Evolutionary conservation across 1,139 yeast species (phyloP), one percentile per base, ranked within the genome.

Genomic region (Geotrichum klebahnii): DNA sequence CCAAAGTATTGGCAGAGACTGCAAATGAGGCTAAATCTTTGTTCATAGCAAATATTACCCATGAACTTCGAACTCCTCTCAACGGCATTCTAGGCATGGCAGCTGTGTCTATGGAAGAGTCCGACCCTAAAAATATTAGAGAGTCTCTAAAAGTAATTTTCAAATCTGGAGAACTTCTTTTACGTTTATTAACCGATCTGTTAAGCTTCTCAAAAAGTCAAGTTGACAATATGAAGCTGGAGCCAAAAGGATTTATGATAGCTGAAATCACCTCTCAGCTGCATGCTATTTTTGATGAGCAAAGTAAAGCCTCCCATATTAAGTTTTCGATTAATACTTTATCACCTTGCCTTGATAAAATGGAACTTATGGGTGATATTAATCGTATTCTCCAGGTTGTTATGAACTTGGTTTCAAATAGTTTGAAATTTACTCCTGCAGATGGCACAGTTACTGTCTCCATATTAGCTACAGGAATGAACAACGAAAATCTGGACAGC

Each of bases 31-130:
- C 96, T 6, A 89, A 89, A 61, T 87, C 96, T 0, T 88, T 89
- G 5, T 89, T 89, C 65, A 88, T 89, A 62, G 97, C 97, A 5
- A 90, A 89, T 64, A 89, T 89, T 31, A 87, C 96, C 0, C 97
- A 89, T 64, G 97, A 89, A 67, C 74, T 89, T 62, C 76, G 96
- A 61, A 89, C 97, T 0, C 97, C 97, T 1, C 71, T 89, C 57
- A 89, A 89, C 67, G 97, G 97, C 66, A 89, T 89, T 36, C 70
- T 89, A 51, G 97, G 97, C 54, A 87, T 89, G 95, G 85, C 96
- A 0, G 83, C 95, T 2, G 85, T 89, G 52, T 92, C 96, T 5
- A 84, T 87, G 88, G 92, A 85, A 34, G 96, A 87, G 64, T 72
- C 75, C 17, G 92, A 88, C 59, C 75, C 76, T 2, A 67, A 73